These are phyloP conservation scores for Neoboletus magnificus DNA, from an alignment of 768 basidiomycete species.

Conservation along the genomic window DNA sequence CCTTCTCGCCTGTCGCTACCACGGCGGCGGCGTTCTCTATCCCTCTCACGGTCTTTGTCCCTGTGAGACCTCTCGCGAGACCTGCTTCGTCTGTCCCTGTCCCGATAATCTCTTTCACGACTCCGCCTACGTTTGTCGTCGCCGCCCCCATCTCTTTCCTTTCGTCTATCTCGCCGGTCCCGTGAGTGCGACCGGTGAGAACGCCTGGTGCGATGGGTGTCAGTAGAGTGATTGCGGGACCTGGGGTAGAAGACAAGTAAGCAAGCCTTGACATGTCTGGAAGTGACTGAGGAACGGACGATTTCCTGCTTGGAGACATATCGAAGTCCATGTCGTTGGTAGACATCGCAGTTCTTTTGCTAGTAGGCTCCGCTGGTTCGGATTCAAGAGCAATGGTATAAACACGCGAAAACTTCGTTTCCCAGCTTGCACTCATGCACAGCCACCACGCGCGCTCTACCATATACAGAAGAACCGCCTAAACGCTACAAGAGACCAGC, in stretches of 20 bases:
- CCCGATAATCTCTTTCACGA: conserved; percentile 49
- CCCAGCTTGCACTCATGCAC: conserved; percentile 15
- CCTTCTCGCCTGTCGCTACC: conserved; percentile 45
- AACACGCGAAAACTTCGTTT: conserved; percentile 37
- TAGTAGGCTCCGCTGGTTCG: conserved; percentile 8
- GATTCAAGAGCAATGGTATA: conserved; percentile 13
- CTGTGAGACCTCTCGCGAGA: conserved; percentile 50
- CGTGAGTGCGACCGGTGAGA: conserved; percentile 73
- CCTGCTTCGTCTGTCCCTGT: conserved; percentile 43
- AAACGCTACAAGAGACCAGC: conserved; percentile 36
- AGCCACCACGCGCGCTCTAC: conserved; percentile 14
- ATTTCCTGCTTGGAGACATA: conserved; percentile 54
- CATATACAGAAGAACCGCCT: not conserved
- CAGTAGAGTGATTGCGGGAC: conserved; percentile 72
- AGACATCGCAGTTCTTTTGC: conserved; percentile 37
- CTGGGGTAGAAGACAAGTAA: conserved; percentile 31
- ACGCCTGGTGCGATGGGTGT: conserved; percentile 67
- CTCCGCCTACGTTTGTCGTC: conserved; percentile 64
- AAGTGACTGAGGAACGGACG: conserved; percentile 42
- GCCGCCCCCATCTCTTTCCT: conserved; percentile 49
- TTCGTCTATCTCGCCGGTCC: conserved; percentile 47
- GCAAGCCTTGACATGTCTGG: not conserved
- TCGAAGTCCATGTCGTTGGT: conserved; percentile 63
- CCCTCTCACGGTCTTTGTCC: conserved; percentile 34
- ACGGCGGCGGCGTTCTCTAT: conserved; percentile 44